A percentile compares a stretch with the other conserved stretches of the same genome.
These are phyloP conservation scores for Cicer cuneatum DNA, from an alignment of 306 rosid species.

Conservation along the genomic window DNA sequence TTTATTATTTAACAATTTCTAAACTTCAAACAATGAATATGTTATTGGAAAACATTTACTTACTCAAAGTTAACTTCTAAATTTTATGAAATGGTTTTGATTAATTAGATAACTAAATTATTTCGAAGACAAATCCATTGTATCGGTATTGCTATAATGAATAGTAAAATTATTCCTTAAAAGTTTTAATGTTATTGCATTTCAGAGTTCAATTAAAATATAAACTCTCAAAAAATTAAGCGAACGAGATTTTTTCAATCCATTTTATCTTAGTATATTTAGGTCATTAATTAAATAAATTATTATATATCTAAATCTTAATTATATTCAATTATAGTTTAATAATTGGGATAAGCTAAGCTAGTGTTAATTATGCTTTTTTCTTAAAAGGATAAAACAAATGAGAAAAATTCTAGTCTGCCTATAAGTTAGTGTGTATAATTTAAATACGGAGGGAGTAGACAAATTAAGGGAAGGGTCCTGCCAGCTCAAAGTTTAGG, in stretches of 20 bases:
- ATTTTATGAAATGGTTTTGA: too few relatives aligned
- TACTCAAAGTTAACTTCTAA: not conserved
- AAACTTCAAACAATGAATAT: conserved; percentile 15
- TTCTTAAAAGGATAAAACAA: not conserved
- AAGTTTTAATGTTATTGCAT: too few relatives aligned
- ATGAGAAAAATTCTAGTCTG: not conserved
- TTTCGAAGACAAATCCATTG: too few relatives aligned
- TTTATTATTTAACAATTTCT: conserved; percentile 8
- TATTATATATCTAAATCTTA: too few relatives aligned
- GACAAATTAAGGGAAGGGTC: conserved; percentile 35
- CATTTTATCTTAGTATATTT: too few relatives aligned
- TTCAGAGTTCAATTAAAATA: too few relatives aligned
- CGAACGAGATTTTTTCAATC: too few relatives aligned
- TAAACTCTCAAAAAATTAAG: too few relatives aligned
- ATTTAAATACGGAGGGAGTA: conserved; percentile 17
- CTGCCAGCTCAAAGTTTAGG: conserved; percentile 57
- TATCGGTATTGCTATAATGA: too few relatives aligned
- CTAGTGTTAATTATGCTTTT: not conserved
- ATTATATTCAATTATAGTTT: conserved; percentile 2
- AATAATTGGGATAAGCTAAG: not conserved
- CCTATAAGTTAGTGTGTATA: conserved; percentile 16
- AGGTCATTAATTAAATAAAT: too few relatives aligned
- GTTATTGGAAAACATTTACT: not conserved
- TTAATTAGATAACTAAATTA: too few relatives aligned
- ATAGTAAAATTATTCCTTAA: too few relatives aligned